phyloP scores from a whole-genome alignment of 192 early-diverging fungal species.

The Paraglomus occultum region DNA sequence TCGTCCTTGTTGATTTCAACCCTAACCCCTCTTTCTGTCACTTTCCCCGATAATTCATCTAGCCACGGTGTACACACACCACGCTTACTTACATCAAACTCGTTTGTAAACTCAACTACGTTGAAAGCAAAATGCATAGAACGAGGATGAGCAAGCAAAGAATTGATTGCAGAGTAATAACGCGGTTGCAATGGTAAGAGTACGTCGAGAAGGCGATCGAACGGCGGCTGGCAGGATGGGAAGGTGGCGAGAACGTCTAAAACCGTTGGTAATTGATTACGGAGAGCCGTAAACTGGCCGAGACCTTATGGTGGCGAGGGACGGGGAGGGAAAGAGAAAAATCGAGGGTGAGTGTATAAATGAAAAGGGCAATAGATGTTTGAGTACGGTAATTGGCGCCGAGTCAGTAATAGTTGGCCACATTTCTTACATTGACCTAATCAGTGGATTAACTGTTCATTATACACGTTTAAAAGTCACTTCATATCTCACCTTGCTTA shows the following conservation, averaged over 20 bases:
- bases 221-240: conserved; percentile 68
- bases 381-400: too few relatives aligned
- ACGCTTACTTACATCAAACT: conserved; percentile 39
- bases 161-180: conserved; percentile 83
- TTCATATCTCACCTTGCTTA: conserved; percentile 56
- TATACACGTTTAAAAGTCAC: background rate
- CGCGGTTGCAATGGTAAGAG: conserved; percentile 80
- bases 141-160: conserved; percentile 52
- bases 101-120: conserved; percentile 68
- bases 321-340: conserved; percentile 21
- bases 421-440: too few relatives aligned
- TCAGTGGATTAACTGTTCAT: too few relatives aligned
- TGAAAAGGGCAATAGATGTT: too few relatives aligned
- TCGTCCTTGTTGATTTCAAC: too few relatives aligned
- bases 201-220: conserved; percentile 71
- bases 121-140: conserved; percentile 83
- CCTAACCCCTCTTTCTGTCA: conserved; percentile 29
- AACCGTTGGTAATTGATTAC: conserved; percentile 66
- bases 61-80: conserved; percentile 85
- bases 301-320: conserved; percentile 40
- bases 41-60: conserved; percentile 56
- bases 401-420: too few relatives aligned
- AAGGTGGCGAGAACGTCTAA: conserved; percentile 82
- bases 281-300: conserved; percentile 63
- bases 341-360: background rate